A percentile compares a stretch with the other conserved stretches of the same genome.
Evolutionary conservation across 2,329 filamentous ascomycete genomes (phyloP).

Genomic region (Hortaea sp.): DNA sequence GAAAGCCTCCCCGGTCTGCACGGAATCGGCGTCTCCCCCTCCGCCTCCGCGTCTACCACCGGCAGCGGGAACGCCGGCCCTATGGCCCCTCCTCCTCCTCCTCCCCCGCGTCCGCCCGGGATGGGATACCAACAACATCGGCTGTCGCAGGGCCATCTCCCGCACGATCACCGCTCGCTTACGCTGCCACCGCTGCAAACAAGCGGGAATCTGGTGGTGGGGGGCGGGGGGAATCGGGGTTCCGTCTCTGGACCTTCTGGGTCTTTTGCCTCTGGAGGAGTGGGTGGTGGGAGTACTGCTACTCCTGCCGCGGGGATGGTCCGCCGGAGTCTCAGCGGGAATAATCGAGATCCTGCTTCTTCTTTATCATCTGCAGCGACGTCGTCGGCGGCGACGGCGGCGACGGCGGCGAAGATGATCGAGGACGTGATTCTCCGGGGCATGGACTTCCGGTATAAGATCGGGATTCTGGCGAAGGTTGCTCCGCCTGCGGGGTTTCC

Average conservation of each 20-base stretch:
- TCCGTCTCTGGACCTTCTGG: slow-evolving; percentile 7
- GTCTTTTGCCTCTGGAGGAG: background rate
- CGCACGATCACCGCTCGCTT: slow-evolving; percentile 36
- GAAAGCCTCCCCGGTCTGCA: slow-evolving; percentile 34
- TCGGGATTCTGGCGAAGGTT: slow-evolving; percentile 66
- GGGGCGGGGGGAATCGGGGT: too few species aligned
- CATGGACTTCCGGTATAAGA: slow-evolving; percentile 64
- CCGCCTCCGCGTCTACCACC: too few species aligned
- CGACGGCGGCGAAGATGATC: slow-evolving; percentile 10
- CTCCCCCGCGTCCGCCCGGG: slow-evolving; percentile 44
- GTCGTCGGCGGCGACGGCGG: slow-evolving; percentile 4
- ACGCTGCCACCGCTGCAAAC: slow-evolving; percentile 46
- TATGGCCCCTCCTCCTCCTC: slow-evolving; percentile 30
- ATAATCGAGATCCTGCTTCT: too few species aligned
- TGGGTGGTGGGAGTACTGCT: background rate
- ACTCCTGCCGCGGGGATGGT: too few species aligned
- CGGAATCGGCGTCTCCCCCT: slow-evolving; percentile 14
- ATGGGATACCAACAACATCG: slow-evolving; percentile 25
- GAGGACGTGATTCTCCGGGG: slow-evolving; percentile 57
- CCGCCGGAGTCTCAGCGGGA: too few species aligned
- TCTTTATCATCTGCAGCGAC: background rate
- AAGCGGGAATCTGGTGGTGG: slow-evolving; percentile 1
- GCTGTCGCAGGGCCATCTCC: slow-evolving; percentile 20
- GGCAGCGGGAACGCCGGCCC: too few species aligned
- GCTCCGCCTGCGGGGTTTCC: slow-evolving; percentile 51